Conservation (phyloP, 129 eudicot species). For the Rutidosis leptorrhynchoides region DNA sequence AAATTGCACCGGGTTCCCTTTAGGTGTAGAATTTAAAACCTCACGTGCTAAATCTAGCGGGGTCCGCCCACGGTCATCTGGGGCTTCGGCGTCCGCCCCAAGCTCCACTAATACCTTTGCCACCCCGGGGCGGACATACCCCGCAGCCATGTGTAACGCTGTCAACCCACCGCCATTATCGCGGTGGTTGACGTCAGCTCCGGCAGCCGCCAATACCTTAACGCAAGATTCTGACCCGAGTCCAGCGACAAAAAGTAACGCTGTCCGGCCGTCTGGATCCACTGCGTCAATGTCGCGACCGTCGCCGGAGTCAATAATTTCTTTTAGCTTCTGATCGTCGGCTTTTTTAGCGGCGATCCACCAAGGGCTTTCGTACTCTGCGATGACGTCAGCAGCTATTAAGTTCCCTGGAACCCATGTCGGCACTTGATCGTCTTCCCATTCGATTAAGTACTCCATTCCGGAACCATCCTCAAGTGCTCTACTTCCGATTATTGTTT, state of each 20-base stretch:
- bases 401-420: conserved; percentile 80
- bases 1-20: conserved; percentile 77
- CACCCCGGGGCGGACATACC: conserved; percentile 68
- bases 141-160: conserved; percentile 94
- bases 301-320: conserved; percentile 41
- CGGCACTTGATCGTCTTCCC: conserved; percentile 91
- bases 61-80: conserved; percentile 59
- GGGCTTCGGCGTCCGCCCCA: conserved; percentile 72
- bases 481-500: conserved; percentile 74
- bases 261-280: conserved; percentile 79
- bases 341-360: conserved; percentile 86
- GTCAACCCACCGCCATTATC: conserved; percentile 75
- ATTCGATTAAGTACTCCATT: conserved; percentile 85
- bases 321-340: conserved; percentile 53
- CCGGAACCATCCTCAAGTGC: conserved; percentile 40
- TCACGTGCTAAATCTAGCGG: conserved; percentile 73
- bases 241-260: conserved; percentile 73
- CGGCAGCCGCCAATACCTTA: conserved; percentile 48
- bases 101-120: conserved; percentile 45
- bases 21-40: conserved; percentile 59
- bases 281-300: conserved; percentile 76
- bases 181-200: conserved; percentile 61
- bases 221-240: conserved; percentile 86
- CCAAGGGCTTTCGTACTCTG: conserved; percentile 91
- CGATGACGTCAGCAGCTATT: conserved; percentile 73